phyloP scores from a whole-genome alignment of 2,329 filamentous ascomycete species.

The Boeremia exigua region DNA sequence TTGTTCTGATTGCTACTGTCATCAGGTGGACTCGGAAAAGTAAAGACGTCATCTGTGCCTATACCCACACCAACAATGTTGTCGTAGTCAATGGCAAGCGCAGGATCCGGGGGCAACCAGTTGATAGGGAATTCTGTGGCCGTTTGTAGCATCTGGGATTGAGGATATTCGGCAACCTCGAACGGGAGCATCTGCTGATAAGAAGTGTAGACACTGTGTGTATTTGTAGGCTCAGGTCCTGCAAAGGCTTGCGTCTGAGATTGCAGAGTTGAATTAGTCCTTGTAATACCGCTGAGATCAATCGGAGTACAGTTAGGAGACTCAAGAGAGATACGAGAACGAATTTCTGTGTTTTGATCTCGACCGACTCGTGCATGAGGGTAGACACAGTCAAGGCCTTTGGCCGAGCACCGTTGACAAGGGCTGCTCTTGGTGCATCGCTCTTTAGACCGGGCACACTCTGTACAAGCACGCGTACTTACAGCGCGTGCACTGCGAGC shows the following conservation, averaged over 20 bases:
- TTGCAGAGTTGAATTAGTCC: background rate
- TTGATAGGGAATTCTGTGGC: conserved; percentile 14
- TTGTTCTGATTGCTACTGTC: background rate
- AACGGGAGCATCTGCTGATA: background rate
- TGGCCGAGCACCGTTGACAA: conserved; percentile 12
- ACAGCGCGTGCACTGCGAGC: background rate
- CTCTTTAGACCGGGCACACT: conserved; percentile 16
- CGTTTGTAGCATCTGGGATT: background rate
- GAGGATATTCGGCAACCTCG: background rate
- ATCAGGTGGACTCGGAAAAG: background rate
- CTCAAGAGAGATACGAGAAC: background rate
- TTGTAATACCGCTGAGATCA: too few species aligned
- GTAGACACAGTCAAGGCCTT: conserved; percentile 15
- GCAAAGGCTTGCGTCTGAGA: too few species aligned
- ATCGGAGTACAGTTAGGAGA: background rate
- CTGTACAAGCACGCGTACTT: conserved; percentile 10
- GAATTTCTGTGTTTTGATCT: background rate
- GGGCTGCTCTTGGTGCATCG: conserved; percentile 12
- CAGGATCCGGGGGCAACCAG: conserved; percentile 15
- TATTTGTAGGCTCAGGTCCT: background rate
- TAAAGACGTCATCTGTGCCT: conserved; percentile 9
- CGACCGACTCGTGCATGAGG: background rate
- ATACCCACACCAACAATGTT: conserved; percentile 14
- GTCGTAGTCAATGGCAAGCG: conserved; percentile 16
- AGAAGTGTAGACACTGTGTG: background rate